phyloP scores from a whole-genome alignment of 2,329 filamentous ascomycete genomes.

The Aspergillus neotritici region DNA sequence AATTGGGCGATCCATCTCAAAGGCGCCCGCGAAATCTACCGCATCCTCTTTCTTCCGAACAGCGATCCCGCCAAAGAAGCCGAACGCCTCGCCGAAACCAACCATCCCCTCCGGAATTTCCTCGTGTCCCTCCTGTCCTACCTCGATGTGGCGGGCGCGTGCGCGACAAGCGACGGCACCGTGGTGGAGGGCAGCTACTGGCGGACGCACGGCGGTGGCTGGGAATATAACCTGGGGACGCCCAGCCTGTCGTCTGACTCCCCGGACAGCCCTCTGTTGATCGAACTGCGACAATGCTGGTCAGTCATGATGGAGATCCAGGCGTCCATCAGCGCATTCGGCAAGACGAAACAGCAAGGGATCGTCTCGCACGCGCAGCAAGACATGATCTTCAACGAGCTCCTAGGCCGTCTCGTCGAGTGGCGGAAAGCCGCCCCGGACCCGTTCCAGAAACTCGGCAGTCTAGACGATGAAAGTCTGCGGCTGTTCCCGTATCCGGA shows the following conservation, averaged over 20 bases:
- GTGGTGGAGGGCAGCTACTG: constrained; percentile 36
- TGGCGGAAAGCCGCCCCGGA: constrained; percentile 28
- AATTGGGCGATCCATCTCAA: constrained; percentile 38
- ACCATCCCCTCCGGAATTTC: constrained; percentile 32
- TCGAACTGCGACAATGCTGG: constrained; percentile 28
- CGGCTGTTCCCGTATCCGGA: constrained; percentile 24
- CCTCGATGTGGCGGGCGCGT: constrained; percentile 37
- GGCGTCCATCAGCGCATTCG: constrained; percentile 28
- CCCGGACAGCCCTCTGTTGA: constrained; percentile 19
- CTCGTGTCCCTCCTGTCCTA: constrained; percentile 38
- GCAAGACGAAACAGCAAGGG: constrained; percentile 26
- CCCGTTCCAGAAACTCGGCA: constrained; percentile 22
- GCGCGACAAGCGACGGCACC: constrained; percentile 34
- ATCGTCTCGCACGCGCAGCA: constrained; percentile 26
- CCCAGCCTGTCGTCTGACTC: constrained; percentile 23
- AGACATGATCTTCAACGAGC: constrained; percentile 25
- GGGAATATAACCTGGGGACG: constrained; percentile 34
- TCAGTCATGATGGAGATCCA: constrained; percentile 33
- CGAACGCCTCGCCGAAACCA: constrained; percentile 25
- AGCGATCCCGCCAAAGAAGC: constrained; percentile 21
- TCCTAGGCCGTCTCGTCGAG: constrained; percentile 23
- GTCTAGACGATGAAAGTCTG: constrained; percentile 25
- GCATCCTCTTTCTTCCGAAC: constrained; percentile 26
- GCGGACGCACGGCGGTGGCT: constrained; percentile 33
- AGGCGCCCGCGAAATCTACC: constrained; percentile 37